Evolutionary conservation across 176 grass and related monocot species (phyloP).

Genomic region (Juncus inflexus): DNA sequence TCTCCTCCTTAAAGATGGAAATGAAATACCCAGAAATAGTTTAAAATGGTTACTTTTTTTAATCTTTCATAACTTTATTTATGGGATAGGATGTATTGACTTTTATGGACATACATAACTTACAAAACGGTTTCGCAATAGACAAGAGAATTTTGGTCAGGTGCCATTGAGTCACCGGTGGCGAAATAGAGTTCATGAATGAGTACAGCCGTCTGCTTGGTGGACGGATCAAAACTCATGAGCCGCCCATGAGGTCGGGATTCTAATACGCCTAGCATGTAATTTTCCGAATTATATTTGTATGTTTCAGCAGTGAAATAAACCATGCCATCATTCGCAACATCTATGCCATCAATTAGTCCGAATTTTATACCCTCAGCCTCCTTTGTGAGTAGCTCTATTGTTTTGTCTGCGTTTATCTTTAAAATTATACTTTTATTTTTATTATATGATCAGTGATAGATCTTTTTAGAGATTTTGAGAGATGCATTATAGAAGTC

Average conservation of each 20-base stretch:
- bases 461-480: no score
- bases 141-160: conserved; percentile 63
- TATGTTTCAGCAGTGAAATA: conserved; percentile 82
- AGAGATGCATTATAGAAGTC: no score
- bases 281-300: conserved; percentile 35
- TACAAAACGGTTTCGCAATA: conserved; percentile 70
- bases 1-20: conserved; percentile 37
- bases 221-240: conserved; percentile 59
- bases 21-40: no score
- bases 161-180: conserved; percentile 57
- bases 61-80: no score
- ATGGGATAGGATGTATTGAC: no score
- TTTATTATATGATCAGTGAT: no score
- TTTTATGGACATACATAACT: conserved; percentile 19
- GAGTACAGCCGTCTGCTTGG: conserved; percentile 45
- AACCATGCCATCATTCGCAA: conserved; percentile 55
- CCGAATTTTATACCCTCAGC: conserved; percentile 59
- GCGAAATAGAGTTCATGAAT: conserved; percentile 57
- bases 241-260: conserved; percentile 58
- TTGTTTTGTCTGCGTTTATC: conserved; percentile 40
- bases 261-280: conserved; percentile 43
- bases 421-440: no score
- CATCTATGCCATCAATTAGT: conserved; percentile 70
- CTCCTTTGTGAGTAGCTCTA: conserved; percentile 44
- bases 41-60: no score